phyloP scores from a whole-genome alignment of 306 rosid genomes.

The Hippophae gyantsensis region DNA sequence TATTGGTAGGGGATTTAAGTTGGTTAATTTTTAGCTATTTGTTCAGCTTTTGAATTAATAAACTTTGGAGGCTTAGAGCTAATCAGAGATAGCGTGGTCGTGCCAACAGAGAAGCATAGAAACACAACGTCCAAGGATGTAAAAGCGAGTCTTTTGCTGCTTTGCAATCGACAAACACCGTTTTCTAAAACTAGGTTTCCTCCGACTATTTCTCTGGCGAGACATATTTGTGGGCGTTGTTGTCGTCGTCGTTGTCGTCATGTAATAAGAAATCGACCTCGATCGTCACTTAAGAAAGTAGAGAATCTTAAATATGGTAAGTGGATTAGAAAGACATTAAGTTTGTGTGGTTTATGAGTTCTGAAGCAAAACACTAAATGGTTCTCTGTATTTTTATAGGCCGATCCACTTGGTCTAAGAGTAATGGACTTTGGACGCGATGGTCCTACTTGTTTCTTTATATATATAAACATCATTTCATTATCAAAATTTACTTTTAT shows the following conservation, averaged over 20 bases:
- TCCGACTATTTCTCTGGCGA: slow-evolving; percentile 14
- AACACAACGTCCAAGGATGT: slow-evolving; percentile 48
- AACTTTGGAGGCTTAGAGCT: neutral
- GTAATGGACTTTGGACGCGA: neutral
- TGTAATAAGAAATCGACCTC: neutral
- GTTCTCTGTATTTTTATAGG: slow-evolving; percentile 2
- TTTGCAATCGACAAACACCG: slow-evolving; percentile 35
- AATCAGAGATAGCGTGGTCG: slow-evolving; percentile 36
- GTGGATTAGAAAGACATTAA: neutral
- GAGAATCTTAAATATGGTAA: neutral
- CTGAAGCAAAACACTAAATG: neutral
- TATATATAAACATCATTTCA: slow-evolving; percentile 6
- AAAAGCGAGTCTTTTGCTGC: slow-evolving; percentile 53
- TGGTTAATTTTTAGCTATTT: no score
- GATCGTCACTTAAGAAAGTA: neutral
- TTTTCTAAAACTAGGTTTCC: slow-evolving; percentile 29
- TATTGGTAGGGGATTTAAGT: no score
- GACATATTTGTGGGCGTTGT: neutral
- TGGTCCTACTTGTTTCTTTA: slow-evolving; percentile 5
- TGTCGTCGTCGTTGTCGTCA: neutral
- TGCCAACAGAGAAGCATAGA: slow-evolving; percentile 58
- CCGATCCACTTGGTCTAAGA: neutral
- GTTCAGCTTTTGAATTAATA: no score
- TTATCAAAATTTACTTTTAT: neutral
- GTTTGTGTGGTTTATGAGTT: neutral